phyloP scores from a whole-genome alignment of 805 yeast genomes.

The Lipomyces sp. region DNA sequence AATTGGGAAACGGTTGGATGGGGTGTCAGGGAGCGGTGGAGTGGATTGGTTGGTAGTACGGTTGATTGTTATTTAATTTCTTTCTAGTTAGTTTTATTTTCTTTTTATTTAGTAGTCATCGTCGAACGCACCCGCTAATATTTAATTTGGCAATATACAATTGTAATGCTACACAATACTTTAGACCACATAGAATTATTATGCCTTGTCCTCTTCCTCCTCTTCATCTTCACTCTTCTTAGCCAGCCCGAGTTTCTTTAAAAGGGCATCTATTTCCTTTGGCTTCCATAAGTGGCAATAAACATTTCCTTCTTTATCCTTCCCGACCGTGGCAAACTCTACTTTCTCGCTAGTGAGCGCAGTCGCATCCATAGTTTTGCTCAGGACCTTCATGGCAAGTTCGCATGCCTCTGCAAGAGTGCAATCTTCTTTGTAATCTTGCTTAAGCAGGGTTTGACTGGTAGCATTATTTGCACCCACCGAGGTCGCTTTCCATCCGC shows the following conservation, averaged over 20 bases:
- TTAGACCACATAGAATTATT: neutral
- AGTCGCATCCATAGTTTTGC: slow-evolving; percentile 91
- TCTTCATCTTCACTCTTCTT: slow-evolving; percentile 60
- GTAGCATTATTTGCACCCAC: slow-evolving; percentile 97
- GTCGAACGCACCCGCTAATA: no score
- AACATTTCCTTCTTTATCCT: slow-evolving; percentile 56
- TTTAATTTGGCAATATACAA: neutral
- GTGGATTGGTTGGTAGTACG: slow-evolving; percentile 3
- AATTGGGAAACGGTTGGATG: neutral
- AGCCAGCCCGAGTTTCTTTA: slow-evolving; percentile 73
- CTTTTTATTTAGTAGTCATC: neutral
- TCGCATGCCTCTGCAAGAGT: slow-evolving; percentile 70
- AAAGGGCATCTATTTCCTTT: slow-evolving; percentile 70
- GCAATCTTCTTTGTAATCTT: slow-evolving; percentile 87
- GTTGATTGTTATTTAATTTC: neutral
- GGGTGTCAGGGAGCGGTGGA: no score
- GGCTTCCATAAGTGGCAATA: slow-evolving; percentile 80
- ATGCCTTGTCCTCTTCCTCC: slow-evolving; percentile 18
- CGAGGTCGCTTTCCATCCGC: slow-evolving; percentile 98
- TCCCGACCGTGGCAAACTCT: slow-evolving; percentile 83
- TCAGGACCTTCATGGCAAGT: slow-evolving; percentile 85
- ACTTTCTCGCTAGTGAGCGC: slow-evolving; percentile 85
- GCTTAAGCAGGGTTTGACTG: slow-evolving; percentile 93
- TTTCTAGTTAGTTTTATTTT: neutral
- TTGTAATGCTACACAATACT: neutral